Evolutionary conservation across 176 grass and related monocot species (phyloP), one percentile per base, ranked within the genome.

Genomic region (Aegilops longissima): DNA sequence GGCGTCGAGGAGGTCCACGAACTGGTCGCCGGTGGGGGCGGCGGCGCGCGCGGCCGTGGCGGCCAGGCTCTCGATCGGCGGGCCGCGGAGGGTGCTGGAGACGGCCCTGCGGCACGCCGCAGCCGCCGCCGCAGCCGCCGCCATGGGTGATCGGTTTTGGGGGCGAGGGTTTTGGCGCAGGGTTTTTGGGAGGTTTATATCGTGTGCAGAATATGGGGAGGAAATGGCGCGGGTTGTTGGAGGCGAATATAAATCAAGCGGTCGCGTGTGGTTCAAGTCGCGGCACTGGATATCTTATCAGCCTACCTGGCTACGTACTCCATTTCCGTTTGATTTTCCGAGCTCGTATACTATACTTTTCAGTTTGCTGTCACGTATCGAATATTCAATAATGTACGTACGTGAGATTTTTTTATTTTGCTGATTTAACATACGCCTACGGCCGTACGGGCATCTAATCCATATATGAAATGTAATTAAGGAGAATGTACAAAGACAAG

Each of bases 81-180:
- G 92, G 66, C 89, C 77, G 20, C 84, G 45, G 40, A 92, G 87
- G 44, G 29, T 30, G 86, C 70, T 61, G 18, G 70, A 70, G 6
- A 34, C 42, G 39, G 75, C 67, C n/a, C 47, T 29, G 33, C 8
- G 34, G 71, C 66, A 68, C 66, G 66, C 66, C 12, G 14, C 29
- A 17, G 64, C 13, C 12, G 71, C 34, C 7, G 66, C 66, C 5
- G 6, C 13, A 0, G 64, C 27, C 35, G 71, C 34, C 5, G 87
- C 81, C 87, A 84, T 88, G 25, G 80, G 2, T 61, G 16, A 40
- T 12, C 7, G 36, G 68, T 3, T 58, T 58, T 58, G 0, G 12
- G 12, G 52, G 54, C 2, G 6, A 58, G 54, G 54, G 54, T 58
- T 58, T 66, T 33, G 27, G 47, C 9, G 6, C 27, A 36, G 31